Evolutionary conservation across 176 grass and related monocot genomes (phyloP).

Genomic region (Eragrostis curvula): DNA sequence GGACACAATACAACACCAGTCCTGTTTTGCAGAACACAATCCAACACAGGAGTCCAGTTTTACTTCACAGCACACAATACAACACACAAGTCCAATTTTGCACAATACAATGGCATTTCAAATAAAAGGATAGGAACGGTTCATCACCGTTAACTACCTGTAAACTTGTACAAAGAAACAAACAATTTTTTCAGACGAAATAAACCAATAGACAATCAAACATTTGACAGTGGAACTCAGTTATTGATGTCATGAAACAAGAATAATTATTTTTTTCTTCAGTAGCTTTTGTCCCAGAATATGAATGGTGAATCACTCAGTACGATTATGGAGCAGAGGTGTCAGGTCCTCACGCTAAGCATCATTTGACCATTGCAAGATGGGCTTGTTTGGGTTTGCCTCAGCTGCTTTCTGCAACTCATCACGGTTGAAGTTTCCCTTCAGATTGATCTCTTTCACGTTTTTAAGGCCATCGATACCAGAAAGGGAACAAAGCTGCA

Average conservation of each 20-base stretch:
- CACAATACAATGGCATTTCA: background rate
- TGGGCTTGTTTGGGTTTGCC: background rate
- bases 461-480: background rate
- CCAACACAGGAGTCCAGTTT: too few species aligned
- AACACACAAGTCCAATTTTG: background rate
- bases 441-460: background rate
- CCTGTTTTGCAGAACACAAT: background rate
- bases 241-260: background rate
- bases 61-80: background rate
- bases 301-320: too few species aligned
- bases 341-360: background rate
- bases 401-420: background rate
- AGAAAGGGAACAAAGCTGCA: background rate
- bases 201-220: background rate
- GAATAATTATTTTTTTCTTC: background rate
- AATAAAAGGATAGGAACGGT: background rate
- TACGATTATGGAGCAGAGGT: background rate
- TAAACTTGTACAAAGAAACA: too few species aligned
- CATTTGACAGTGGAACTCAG: background rate
- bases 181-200: background rate
- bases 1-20: background rate
- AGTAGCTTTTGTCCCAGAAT: background rate
- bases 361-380: background rate
- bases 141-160: too few species aligned
- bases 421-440: background rate